Conservation (phyloP, 2,329 filamentous ascomycete species). For the Alternaria novae-zelandiae region DNA sequence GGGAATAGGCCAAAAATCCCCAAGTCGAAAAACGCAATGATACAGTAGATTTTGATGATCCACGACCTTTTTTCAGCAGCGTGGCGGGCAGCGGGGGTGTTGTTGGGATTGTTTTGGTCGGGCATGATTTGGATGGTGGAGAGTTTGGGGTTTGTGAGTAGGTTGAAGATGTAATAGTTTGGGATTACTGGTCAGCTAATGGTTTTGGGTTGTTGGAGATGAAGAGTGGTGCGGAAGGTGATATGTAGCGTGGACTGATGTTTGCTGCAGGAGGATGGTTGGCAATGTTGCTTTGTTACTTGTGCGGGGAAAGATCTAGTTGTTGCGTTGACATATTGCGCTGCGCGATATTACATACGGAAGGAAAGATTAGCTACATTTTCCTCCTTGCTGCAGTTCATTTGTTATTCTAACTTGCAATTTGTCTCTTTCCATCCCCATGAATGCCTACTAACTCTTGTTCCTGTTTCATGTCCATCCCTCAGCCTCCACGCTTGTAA, state of each 20-base stretch:
- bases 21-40: background rate
- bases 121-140: background rate
- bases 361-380: too few species aligned
- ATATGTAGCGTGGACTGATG: background rate
- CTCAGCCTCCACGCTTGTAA: too few species aligned
- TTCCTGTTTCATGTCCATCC: too few species aligned
- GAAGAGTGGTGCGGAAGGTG: background rate
- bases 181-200: background rate
- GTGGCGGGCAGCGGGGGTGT: background rate
- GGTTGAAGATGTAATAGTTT: fast-evolving
- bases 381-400: fast-evolving
- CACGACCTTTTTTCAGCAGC: background rate
- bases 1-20: background rate
- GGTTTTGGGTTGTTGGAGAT: background rate
- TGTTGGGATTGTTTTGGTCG: background rate
- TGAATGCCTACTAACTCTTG: fast-evolving
- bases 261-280: background rate
- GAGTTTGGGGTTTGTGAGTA: background rate
- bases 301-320: background rate
- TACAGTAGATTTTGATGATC: background rate
- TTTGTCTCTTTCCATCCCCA: too few species aligned
- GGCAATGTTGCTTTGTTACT: background rate
- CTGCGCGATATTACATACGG: background rate
- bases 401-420: too few species aligned
- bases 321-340: fast-evolving